A percentile compares a stretch with the other conserved stretches of the same genome.
phyloP scores from a whole-genome alignment of 768 basidiomycete species.

The Mycena metata region DNA sequence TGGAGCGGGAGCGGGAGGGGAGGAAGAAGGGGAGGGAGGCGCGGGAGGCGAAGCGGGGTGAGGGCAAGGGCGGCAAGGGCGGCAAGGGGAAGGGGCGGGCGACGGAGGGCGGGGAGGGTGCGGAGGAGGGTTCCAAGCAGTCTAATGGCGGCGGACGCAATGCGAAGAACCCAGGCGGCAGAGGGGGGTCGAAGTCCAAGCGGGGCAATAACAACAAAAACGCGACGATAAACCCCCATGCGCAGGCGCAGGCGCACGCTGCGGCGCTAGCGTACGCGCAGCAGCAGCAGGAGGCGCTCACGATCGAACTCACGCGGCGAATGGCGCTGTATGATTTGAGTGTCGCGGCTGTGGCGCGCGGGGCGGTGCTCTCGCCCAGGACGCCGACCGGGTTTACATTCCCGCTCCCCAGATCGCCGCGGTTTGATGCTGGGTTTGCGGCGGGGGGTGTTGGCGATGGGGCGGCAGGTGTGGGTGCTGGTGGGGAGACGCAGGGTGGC shows the following conservation, averaged over 20 bases:
- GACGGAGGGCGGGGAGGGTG: constrained; percentile 16
- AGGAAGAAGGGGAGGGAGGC: constrained; percentile 24
- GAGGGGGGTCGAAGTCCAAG: background rate
- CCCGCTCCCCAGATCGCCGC: background rate
- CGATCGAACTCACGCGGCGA: constrained; percentile 2
- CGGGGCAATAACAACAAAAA: background rate
- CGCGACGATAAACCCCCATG: background rate
- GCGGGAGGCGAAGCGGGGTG: background rate
- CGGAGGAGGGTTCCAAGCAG: background rate
- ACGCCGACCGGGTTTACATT: background rate
- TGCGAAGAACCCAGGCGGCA: background rate
- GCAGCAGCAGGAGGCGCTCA: constrained; percentile 2
- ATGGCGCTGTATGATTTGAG: constrained; percentile 11
- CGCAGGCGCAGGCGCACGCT: background rate
- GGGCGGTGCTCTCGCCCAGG: background rate
- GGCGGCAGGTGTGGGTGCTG: background rate
- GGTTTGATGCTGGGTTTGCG: background rate
- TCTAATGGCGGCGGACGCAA: background rate
- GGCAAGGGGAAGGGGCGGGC: constrained; percentile 15
- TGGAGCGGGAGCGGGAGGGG: constrained; percentile 27
- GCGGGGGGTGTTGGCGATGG: background rate
- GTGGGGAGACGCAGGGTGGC: background rate
- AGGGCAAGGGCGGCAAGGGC: background rate
- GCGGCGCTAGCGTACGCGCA: background rate
- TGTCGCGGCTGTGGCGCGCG: background rate